Conservation (phyloP, 768 basidiomycete genomes). For the Cystobasidium onofrii region DNA sequence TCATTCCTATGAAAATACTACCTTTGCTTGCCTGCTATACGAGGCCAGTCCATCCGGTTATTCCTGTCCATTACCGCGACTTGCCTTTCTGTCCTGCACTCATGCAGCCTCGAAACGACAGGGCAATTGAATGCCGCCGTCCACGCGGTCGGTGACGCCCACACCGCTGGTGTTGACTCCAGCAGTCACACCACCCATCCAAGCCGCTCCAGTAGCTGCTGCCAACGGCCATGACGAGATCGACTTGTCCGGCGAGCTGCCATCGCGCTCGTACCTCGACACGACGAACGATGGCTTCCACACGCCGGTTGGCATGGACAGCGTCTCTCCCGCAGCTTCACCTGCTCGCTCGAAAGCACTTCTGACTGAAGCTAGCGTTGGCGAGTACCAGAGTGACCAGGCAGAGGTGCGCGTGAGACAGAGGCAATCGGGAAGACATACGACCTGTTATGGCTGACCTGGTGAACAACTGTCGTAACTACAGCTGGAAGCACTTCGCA, state of each 20-base stretch:
- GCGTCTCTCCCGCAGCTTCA: not conserved
- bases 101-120: not conserved
- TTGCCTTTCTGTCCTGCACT: not conserved
- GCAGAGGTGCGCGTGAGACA: conserved; percentile 3
- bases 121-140: conserved; percentile 14
- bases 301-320: conserved; percentile 2
- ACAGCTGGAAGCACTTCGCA: conserved; percentile 62
- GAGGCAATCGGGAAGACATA: not conserved
- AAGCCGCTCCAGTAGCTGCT: not conserved
- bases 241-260: not conserved
- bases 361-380: not conserved
- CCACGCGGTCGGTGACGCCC: conserved; percentile 26
- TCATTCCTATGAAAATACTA: too few species aligned
- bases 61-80: not conserved
- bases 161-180: conserved; percentile 22
- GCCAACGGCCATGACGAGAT: not conserved
- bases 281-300: not conserved
- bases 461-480: not conserved
- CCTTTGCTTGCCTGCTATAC: too few species aligned
- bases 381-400: conserved; percentile 22
- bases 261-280: conserved; percentile 1
- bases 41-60: too few species aligned
- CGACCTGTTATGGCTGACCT: not conserved
- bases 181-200: not conserved
- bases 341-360: conserved; percentile 1